phyloP scores from a whole-genome alignment of 163 green algal genomes.

The Chlamydomonas reinhardtii region DNA sequence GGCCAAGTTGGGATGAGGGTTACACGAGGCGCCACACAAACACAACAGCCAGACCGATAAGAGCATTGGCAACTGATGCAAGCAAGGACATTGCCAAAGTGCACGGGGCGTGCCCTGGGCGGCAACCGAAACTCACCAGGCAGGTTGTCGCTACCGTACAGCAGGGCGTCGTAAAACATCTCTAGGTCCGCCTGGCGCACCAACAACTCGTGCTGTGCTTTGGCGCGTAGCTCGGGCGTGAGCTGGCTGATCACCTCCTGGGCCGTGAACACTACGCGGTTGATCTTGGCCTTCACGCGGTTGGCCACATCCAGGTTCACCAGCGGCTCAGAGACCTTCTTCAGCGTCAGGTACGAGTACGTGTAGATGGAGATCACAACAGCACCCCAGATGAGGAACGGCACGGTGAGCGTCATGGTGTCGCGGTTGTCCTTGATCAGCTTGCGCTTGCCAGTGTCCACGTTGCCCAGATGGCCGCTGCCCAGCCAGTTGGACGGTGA shows the following conservation, averaged over 20 bases:
- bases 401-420: constrained; percentile 33
- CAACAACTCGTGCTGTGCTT: constrained; percentile 38
- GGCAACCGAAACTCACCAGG: background rate
- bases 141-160: constrained; percentile 48
- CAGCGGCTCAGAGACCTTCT: constrained; percentile 33
- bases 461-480: background rate
- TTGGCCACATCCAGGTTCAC: constrained; percentile 53
- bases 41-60: no score
- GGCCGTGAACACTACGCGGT: constrained; percentile 33
- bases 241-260: constrained; percentile 51
- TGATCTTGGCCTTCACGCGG: constrained; percentile 52
- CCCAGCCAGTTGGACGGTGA: background rate
- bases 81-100: no score
- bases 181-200: constrained; percentile 41
- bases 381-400: constrained; percentile 38
- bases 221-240: background rate
- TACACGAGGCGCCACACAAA: no score
- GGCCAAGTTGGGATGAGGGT: no score
- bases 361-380: constrained; percentile 49
- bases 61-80: no score
- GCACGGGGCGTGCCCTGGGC: no score
- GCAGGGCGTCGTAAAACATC: constrained; percentile 52
- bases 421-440: constrained; percentile 45
- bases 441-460: constrained; percentile 51
- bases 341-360: constrained; percentile 46